phyloP scores from a whole-genome alignment of 148 eudicot species.

The Camellia lanceoleosa region DNA sequence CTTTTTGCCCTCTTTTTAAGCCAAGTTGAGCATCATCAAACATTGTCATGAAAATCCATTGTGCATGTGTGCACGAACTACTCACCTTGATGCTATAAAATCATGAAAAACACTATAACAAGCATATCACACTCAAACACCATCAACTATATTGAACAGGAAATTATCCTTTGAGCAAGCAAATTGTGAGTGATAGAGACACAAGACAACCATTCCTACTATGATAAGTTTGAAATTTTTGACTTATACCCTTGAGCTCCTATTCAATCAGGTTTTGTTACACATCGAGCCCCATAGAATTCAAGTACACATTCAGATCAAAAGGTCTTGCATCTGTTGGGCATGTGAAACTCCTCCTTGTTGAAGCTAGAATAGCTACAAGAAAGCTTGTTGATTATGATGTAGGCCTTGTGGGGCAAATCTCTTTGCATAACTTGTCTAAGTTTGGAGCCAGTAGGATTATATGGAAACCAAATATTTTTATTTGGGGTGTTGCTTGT shows the following conservation, averaged over 20 bases:
- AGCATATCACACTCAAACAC: background rate
- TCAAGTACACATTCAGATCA: background rate
- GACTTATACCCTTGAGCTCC: background rate
- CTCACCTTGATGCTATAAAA: background rate
- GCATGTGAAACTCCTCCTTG: background rate
- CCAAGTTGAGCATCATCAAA: background rate
- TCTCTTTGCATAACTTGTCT: background rate
- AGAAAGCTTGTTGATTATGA: background rate
- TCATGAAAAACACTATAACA: background rate
- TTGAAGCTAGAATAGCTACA: background rate
- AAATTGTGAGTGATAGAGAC: background rate
- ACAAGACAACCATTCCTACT: background rate
- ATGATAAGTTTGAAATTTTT: background rate
- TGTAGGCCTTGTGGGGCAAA: background rate
- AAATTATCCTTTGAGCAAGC: background rate
- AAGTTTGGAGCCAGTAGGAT: background rate
- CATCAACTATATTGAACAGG: background rate
- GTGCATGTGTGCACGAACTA: too few species aligned
- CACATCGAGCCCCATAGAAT: background rate
- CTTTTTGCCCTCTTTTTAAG: background rate
- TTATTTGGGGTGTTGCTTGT: background rate
- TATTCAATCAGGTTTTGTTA: background rate
- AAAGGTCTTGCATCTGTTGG: background rate
- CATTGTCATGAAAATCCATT: too few species aligned
- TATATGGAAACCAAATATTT: background rate